Evolutionary conservation across 371 early-diverging fungal species (phyloP), one percentile per base, ranked within the genome.

Genomic region (Syncephalastrum sp.): DNA sequence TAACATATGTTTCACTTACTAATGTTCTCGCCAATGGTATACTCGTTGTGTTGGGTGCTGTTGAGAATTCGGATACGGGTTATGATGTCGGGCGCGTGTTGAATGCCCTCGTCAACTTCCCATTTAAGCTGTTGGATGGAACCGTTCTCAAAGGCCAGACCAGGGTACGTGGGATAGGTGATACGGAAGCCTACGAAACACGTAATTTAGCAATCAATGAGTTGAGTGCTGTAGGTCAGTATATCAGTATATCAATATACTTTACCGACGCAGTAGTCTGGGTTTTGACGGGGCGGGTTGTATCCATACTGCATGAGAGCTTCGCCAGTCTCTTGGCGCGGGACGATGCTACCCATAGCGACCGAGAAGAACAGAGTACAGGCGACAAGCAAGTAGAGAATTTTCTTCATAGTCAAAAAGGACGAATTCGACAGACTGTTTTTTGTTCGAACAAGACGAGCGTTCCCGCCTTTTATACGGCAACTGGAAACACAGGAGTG

Each of bases 211-310:
- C 44, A 10, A 33, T 2, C 38, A 10, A 33, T 2, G 38, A 10
- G 5, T 8, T 27, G 27, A 5, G 27, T 7, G 27, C 3, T 27
- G 7, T 7, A 27, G 7, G 7, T 27, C 7, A 27, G 7, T 27
- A 27, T 27, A 27, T 21, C 21, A 21, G 29, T 27, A 38, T 27
- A 27, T 21, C 21, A 21, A 33, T 27, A 38, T 8, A 33, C 10
- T 6, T 10, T 63, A 61, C 79, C 79, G 24, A 56, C 53, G 47
- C 79, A 79, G 44, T 75, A 69, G 5, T 71, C 75, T 13, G 79
- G 79, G 24, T 79, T 79, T 13, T 69, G 65, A 45, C 79, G 79
- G 27, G 79, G 79, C 19, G 79, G 79, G 41, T 75, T 75, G 49
- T 75, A 73, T 16, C 79, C 79, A 48, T 63, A 75, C 44, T 59